Evolutionary conservation across 2,329 filamentous ascomycete species (phyloP), one percentile per base, ranked within the genome.

Genomic region (Calonectria fujianensis): DNA sequence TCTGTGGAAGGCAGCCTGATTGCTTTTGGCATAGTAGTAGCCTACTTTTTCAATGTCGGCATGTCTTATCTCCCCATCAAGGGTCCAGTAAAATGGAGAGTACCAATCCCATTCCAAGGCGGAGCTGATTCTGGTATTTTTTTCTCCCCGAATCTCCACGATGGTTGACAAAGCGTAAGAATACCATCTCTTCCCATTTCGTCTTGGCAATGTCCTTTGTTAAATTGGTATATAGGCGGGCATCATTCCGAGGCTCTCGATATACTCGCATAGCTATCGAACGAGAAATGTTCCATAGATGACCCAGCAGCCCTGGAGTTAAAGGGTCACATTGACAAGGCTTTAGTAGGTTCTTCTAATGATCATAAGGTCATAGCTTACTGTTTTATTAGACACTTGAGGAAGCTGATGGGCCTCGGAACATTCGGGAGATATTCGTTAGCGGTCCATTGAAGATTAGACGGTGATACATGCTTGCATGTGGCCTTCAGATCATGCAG

Each of bases 81-180:
- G 10, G 24, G 7, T 11, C 45, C 45, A 50, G 45, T 6, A 11
- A 20, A 50, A 50, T 50, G 45, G 45, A 50, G 45, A 24, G 45
- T 50, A 9, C 45, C 45, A 24, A 50, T 50, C 10, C 20, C 45
- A 24, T 50, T 50, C n/a, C 45, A 50, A 24, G 45, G 45, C 45
- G 20, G 20, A 50, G 45, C 20, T 24, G 18, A 13, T 50, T 24
- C 45, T 50, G 20, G n/a, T 50, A 2, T 50, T 50, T 24, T 50
- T 50, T 50, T 24, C 45, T 50, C 45, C 45, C 45, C 20, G 45
- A 50, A 24, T 50, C 20, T 50, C 45, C 45, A 24, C 45, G 45
- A 50, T 50, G 45, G 20, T 50, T 50, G 45, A 50, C 45, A 20
- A 50, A 50, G 45, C 45, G 45, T 50, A 50, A 24, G 45, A 50